These are phyloP conservation scores for Chrysophaeum taylorii DNA, from an alignment of 352 stramenopile species.

Conservation along the genomic window DNA sequence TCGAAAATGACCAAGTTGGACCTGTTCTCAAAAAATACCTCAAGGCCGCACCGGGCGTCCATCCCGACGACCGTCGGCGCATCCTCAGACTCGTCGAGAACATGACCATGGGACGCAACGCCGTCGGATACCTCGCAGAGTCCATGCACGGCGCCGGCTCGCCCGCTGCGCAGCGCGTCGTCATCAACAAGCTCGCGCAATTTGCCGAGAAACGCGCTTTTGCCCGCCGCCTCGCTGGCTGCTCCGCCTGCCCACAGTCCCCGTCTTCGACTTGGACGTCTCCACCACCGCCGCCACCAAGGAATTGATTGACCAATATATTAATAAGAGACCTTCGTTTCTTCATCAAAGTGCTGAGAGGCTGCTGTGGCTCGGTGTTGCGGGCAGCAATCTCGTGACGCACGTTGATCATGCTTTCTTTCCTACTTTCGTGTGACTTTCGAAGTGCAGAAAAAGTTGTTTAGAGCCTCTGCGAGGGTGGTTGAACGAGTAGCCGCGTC, in stretches of 20 bases:
- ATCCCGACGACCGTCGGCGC: neutral
- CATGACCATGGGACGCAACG: conserved; percentile 1
- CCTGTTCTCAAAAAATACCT: neutral
- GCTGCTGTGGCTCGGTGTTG: no score
- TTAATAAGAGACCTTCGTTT: no score
- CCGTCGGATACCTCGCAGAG: neutral
- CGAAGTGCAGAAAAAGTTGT: no score
- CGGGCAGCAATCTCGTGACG: no score
- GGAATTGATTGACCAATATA: no score
- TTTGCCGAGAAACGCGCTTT: neutral
- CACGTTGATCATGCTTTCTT: no score
- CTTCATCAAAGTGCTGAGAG: no score
- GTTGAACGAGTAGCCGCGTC: no score
- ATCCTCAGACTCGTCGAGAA: neutral
- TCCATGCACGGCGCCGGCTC: neutral
- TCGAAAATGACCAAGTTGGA: neutral
- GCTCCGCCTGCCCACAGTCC: neutral
- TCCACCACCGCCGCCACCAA: no score
- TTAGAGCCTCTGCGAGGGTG: no score
- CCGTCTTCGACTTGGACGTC: no score
- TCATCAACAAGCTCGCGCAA: neutral
- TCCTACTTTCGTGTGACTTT: no score
- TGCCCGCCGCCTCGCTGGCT: neutral
- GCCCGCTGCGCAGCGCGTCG: neutral
- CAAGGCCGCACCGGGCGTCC: neutral